phyloP scores from a whole-genome alignment of 164 flowering plant species.

The Vitis riparia region DNA sequence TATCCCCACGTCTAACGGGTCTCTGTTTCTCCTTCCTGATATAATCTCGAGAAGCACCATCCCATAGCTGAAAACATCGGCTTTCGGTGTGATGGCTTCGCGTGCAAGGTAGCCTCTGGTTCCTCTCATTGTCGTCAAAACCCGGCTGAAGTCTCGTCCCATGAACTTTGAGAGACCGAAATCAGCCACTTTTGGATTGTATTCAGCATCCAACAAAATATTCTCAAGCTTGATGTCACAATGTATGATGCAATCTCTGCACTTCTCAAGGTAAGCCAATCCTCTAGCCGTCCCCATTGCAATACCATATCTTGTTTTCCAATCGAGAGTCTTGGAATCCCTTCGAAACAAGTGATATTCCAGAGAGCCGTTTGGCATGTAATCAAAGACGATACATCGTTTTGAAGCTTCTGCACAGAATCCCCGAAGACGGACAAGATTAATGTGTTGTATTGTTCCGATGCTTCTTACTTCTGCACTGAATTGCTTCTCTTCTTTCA shows the following conservation, averaged over 20 bases:
- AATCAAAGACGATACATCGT: slow-evolving; percentile 53
- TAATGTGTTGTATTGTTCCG: slow-evolving; percentile 61
- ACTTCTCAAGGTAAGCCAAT: slow-evolving; percentile 49
- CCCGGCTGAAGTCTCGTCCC: slow-evolving; percentile 56
- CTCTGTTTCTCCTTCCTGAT: slow-evolving; percentile 44
- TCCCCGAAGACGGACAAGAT: slow-evolving; percentile 57
- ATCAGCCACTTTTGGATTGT: slow-evolving; percentile 54
- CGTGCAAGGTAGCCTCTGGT: slow-evolving; percentile 63
- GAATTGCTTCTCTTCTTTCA: slow-evolving; percentile 51
- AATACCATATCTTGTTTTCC: slow-evolving; percentile 47
- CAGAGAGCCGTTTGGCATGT: slow-evolving; percentile 55
- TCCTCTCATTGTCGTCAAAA: slow-evolving; percentile 59
- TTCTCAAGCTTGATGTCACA: slow-evolving; percentile 68
- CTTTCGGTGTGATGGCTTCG: slow-evolving; percentile 50
- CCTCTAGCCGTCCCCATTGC: slow-evolving; percentile 54
- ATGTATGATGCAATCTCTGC: slow-evolving; percentile 57
- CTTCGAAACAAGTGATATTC: slow-evolving; percentile 38
- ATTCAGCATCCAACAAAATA: slow-evolving; percentile 47
- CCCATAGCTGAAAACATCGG: slow-evolving; percentile 60
- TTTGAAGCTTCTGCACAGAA: slow-evolving; percentile 47
- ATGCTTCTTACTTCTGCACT: slow-evolving; percentile 65
- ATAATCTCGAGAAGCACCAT: slow-evolving; percentile 54
- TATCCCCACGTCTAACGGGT: slow-evolving; percentile 23
- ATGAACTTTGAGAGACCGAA: slow-evolving; percentile 60
- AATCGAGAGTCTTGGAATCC: slow-evolving; percentile 17